These are phyloP conservation scores for Plasmopara viticola DNA, from an alignment of 352 stramenopile species.

Conservation along the genomic window DNA sequence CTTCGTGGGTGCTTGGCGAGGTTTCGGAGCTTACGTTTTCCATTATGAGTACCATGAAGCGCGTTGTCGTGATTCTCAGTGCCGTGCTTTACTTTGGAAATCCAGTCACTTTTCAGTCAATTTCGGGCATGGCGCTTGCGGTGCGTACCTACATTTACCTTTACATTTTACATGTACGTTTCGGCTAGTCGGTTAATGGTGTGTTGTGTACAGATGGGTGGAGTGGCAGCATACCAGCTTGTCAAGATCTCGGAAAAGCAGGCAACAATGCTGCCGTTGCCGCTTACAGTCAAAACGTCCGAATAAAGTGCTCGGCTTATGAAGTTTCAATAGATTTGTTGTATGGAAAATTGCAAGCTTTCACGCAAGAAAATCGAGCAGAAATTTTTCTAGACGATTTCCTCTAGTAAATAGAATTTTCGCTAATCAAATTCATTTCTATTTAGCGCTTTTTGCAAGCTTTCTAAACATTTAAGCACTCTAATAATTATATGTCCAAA, in stretches of 20 bases:
- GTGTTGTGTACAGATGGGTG: slow-evolving; percentile 32
- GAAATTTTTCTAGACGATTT: too few species aligned
- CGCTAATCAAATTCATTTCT: too few species aligned
- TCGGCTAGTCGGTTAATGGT: neutral
- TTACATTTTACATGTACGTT: neutral
- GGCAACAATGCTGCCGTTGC: slow-evolving; percentile 34
- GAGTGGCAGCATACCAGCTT: slow-evolving; percentile 73
- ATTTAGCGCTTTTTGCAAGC: too few species aligned
- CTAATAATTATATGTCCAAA: too few species aligned
- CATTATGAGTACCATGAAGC: slow-evolving; percentile 89
- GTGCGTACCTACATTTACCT: slow-evolving; percentile 15
- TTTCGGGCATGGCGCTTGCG: slow-evolving; percentile 66
- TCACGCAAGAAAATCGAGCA: too few species aligned
- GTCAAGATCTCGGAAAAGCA: slow-evolving; percentile 66
- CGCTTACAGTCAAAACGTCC: slow-evolving; percentile 41
- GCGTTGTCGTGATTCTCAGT: slow-evolving; percentile 81
- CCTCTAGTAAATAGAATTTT: too few species aligned
- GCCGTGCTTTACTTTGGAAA: slow-evolving; percentile 84
- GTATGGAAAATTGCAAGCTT: neutral
- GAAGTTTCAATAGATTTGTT: slow-evolving; percentile 2
- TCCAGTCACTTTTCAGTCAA: slow-evolving; percentile 58
- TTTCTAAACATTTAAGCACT: too few species aligned
- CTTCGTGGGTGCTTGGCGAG: slow-evolving; percentile 75
- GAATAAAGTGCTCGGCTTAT: slow-evolving; percentile 22
- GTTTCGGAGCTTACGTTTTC: slow-evolving; percentile 86